Conservation (phyloP, 164 flowering plant genomes). For the Brasenia schreberi region DNA sequence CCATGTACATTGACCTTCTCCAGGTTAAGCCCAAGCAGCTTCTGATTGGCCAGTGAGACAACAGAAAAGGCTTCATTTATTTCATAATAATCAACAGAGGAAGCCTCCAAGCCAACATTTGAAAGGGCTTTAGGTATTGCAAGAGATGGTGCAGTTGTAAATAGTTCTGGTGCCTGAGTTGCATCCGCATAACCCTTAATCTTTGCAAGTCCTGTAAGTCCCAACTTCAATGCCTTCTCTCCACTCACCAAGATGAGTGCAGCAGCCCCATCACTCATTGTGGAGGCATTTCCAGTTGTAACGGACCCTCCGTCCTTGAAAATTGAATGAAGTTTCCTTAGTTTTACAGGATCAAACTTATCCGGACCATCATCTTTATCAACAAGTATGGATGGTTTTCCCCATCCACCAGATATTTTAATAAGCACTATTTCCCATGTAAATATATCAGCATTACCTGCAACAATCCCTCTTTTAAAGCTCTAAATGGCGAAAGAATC, state of each 20-base stretch:
- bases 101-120: slow-evolving; percentile 71
- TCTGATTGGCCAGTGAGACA: slow-evolving; percentile 90
- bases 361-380: slow-evolving; percentile 68
- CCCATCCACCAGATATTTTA: slow-evolving; percentile 56
- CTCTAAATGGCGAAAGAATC: slow-evolving; percentile 77
- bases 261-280: slow-evolving; percentile 93
- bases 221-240: slow-evolving; percentile 56
- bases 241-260: slow-evolving; percentile 89
- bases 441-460: slow-evolving; percentile 59
- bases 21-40: slow-evolving; percentile 53
- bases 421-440: slow-evolving; percentile 89
- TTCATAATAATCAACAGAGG: slow-evolving; percentile 84
- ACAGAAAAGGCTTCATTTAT: slow-evolving; percentile 98
- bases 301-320: slow-evolving; percentile 88
- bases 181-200: slow-evolving; percentile 85
- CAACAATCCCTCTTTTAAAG: slow-evolving; percentile 89
- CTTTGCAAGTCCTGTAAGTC: slow-evolving; percentile 65
- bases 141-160: slow-evolving; percentile 89
- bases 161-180: slow-evolving; percentile 93
- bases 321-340: slow-evolving; percentile 82
- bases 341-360: slow-evolving; percentile 84
- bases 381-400: slow-evolving; percentile 38
- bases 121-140: slow-evolving; percentile 95
- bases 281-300: slow-evolving; percentile 97
- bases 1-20: slow-evolving; percentile 82